These are phyloP conservation scores for Flaveria linearis DNA, from an alignment of 129 eudicot genomes.

Conservation along the genomic window DNA sequence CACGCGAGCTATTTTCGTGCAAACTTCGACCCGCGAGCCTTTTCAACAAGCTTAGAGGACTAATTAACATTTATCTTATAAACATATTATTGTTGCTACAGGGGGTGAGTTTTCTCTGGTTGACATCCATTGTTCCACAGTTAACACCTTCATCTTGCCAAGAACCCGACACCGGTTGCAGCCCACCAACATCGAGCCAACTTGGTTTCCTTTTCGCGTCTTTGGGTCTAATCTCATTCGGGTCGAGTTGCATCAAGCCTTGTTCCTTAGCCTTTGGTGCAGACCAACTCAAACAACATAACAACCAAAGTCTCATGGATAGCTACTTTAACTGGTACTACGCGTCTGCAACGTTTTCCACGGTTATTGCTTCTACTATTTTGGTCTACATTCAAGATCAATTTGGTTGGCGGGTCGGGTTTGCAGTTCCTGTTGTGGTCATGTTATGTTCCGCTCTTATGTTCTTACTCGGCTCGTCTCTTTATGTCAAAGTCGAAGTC, in stretches of 20 bases:
- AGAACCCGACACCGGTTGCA: slow-evolving; percentile 26
- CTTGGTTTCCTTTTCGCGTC: slow-evolving; percentile 39
- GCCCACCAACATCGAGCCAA: slow-evolving; percentile 41
- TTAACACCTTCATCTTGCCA: slow-evolving; percentile 56
- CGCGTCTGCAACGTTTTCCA: slow-evolving; percentile 33
- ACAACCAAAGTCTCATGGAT: slow-evolving; percentile 41
- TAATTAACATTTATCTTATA: too few relatives aligned
- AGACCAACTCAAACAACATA: slow-evolving; percentile 48
- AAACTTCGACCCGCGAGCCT: too few relatives aligned
- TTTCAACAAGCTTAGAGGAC: too few relatives aligned
- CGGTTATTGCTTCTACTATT: slow-evolving; percentile 35
- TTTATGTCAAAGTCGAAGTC: slow-evolving; percentile 40
- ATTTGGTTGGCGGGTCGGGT: slow-evolving; percentile 60
- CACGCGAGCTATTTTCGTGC: too few relatives aligned
- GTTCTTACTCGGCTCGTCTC: slow-evolving; percentile 46
- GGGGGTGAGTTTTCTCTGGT: slow-evolving; percentile 68
- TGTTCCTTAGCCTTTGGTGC: slow-evolving; percentile 68
- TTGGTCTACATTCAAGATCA: slow-evolving; percentile 57
- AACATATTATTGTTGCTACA: slow-evolving; percentile 21
- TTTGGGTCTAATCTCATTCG: slow-evolving; percentile 54
- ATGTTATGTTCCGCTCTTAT: slow-evolving; percentile 42
- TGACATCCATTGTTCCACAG: slow-evolving; percentile 60
- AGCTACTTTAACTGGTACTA: slow-evolving; percentile 73
- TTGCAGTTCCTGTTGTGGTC: slow-evolving; percentile 49
- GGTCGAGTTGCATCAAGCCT: slow-evolving; percentile 60